Percentiles rank a stretch among this genome's conserved stretches.
Evolutionary conservation across 768 basidiomycete species (phyloP).

Genomic region (Rhodosporidiobolus odoratus): DNA sequence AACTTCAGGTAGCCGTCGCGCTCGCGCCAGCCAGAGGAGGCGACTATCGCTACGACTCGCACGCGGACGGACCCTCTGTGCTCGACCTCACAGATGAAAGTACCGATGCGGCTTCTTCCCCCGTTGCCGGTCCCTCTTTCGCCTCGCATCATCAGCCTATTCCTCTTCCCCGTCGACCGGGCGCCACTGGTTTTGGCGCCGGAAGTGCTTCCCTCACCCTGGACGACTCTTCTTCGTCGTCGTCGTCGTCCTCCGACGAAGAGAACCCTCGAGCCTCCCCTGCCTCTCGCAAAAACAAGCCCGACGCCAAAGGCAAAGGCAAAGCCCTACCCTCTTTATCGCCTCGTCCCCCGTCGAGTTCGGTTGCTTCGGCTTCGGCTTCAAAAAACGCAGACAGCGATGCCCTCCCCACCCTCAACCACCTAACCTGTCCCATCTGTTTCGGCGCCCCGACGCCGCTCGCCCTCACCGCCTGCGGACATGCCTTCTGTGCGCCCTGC

Average conservation of each 20-base stretch:
- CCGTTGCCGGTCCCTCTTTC: background rate
- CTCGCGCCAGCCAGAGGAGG: too few relatives aligned
- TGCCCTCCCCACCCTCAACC: slow-evolving; percentile 17
- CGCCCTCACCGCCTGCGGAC: slow-evolving; percentile 38
- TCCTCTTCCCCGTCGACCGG: background rate
- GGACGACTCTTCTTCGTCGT: too few relatives aligned
- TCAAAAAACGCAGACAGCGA: background rate
- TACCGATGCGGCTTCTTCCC: background rate
- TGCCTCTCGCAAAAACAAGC: background rate
- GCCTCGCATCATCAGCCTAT: background rate
- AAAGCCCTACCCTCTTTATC: slow-evolving; percentile 3
- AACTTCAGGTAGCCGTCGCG: background rate
- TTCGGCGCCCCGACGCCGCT: slow-evolving; percentile 32
- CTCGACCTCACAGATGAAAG: slow-evolving; percentile 27
- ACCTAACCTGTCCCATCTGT: slow-evolving; percentile 39
- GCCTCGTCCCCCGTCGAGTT: background rate
- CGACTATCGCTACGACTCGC: too few relatives aligned
- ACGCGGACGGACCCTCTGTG: too few relatives aligned
- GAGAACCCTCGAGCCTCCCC: background rate
- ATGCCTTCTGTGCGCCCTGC: slow-evolving; percentile 39
- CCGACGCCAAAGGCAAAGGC: slow-evolving; percentile 23
- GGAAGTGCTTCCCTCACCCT: too few relatives aligned
- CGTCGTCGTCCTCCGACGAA: slow-evolving; percentile 3
- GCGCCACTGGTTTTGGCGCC: background rate
- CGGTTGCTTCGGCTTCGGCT: background rate